Percentiles rank a stretch among this genome's conserved stretches.
Evolutionary conservation across 768 basidiomycete genomes (phyloP).

Genomic region (Termitomyces sp.): DNA sequence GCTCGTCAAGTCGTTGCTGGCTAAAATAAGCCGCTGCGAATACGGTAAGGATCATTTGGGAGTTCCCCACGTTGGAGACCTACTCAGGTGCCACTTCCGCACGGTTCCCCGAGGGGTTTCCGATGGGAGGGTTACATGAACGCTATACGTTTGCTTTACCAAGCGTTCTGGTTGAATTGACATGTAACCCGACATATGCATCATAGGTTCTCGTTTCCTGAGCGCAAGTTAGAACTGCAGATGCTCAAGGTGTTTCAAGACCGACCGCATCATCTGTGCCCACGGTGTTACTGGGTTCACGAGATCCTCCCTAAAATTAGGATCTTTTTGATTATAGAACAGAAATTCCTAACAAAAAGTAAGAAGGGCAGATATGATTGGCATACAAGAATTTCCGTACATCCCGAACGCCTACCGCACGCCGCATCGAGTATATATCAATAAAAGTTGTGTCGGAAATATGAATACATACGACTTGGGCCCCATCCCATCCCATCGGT

Average conservation of each 20-base stretch:
- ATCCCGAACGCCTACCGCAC: slow-evolving; percentile 44
- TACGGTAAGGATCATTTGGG: slow-evolving; percentile 11
- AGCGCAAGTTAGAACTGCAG: background rate
- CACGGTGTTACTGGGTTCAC: slow-evolving; percentile 63
- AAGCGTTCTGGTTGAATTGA: slow-evolving; percentile 56
- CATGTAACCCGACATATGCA: slow-evolving; percentile 14
- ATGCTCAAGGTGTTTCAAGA: slow-evolving; percentile 8
- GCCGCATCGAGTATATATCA: slow-evolving; percentile 6
- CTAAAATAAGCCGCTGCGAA: slow-evolving; percentile 78
- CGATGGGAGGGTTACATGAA: slow-evolving; percentile 60
- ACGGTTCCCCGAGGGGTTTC: slow-evolving; percentile 48
- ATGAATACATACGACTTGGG: slow-evolving; percentile 64
- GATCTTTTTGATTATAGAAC: slow-evolving; percentile 81
- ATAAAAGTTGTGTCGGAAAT: slow-evolving; percentile 8
- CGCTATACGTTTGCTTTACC: slow-evolving; percentile 84
- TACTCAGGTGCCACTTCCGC: slow-evolving; percentile 85
- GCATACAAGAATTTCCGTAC: slow-evolving; percentile 33
- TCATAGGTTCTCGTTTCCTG: slow-evolving; percentile 14
- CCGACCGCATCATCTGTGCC: slow-evolving; percentile 71
- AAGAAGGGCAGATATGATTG: slow-evolving; percentile 12
- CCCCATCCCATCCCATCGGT: slow-evolving; percentile 79
- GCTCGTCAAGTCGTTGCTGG: slow-evolving; percentile 66
- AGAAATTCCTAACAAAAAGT: slow-evolving; percentile 60
- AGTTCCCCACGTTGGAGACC: slow-evolving; percentile 24
- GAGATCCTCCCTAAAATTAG: slow-evolving; percentile 51